A percentile compares a stretch with the other conserved stretches of the same genome.
These are phyloP conservation scores for Xerocomus spinulosus DNA, from an alignment of 768 basidiomycete species.

Conservation along the genomic window DNA sequence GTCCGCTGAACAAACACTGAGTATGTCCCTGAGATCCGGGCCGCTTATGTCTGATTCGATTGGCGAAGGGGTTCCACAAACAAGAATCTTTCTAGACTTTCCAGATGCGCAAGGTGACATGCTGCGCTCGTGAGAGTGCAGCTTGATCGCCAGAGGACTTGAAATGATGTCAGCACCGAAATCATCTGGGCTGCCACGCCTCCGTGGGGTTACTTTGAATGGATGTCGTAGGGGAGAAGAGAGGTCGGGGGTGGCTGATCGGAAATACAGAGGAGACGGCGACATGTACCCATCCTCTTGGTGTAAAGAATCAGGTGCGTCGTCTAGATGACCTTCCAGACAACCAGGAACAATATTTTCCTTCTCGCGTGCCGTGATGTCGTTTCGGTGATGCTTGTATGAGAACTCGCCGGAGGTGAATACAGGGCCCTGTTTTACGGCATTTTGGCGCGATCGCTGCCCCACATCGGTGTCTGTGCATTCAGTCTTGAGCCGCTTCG, in stretches of 20 bases:
- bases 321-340: slow-evolving; percentile 39
- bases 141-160: slow-evolving; percentile 28
- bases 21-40: slow-evolving; percentile 43
- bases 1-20: slow-evolving; percentile 40
- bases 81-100: slow-evolving; percentile 20
- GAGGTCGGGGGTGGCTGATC: slow-evolving; percentile 51
- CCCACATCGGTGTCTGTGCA: slow-evolving; percentile 19
- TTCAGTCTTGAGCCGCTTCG: slow-evolving; percentile 43
- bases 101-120: not conserved
- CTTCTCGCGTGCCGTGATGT: slow-evolving; percentile 33
- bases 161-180: slow-evolving; percentile 47
- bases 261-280: slow-evolving; percentile 51
- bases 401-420: slow-evolving; percentile 10
- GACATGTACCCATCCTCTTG: slow-evolving; percentile 85
- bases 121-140: slow-evolving; percentile 7
- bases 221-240: slow-evolving; percentile 56
- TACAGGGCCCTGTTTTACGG: slow-evolving; percentile 11
- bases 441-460: slow-evolving; percentile 25
- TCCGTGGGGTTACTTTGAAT: slow-evolving; percentile 12
- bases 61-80: slow-evolving; percentile 28
- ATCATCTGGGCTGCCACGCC: slow-evolving; percentile 29
- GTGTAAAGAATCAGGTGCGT: slow-evolving; percentile 41
- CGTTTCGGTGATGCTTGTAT: slow-evolving; percentile 39
- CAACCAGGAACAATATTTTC: slow-evolving; percentile 38
- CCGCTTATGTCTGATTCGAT: slow-evolving; percentile 20